A percentile compares a stretch with the other conserved stretches of the same genome.
These are phyloP conservation scores for Raphidocelis subcapitata DNA, from an alignment of 139 green algal species.

Conservation along the genomic window DNA sequence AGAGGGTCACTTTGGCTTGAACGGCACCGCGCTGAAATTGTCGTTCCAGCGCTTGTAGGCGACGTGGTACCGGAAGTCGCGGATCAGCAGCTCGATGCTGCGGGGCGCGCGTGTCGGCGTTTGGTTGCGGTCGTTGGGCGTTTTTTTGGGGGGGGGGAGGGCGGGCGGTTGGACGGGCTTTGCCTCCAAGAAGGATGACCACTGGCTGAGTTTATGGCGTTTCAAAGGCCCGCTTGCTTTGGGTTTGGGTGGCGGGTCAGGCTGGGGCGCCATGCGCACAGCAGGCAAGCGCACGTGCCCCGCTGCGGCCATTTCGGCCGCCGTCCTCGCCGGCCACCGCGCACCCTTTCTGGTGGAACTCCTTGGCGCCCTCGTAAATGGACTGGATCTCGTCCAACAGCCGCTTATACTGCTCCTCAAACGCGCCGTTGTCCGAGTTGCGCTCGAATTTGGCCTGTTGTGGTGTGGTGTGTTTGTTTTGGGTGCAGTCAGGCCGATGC, in stretches of 20 bases:
- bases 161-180: not conserved
- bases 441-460: slow-evolving; percentile 40
- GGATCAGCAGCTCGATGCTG: slow-evolving; percentile 59
- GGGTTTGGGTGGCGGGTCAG: not conserved
- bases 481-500: no score
- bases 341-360: slow-evolving; percentile 53
- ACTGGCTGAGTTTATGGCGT: not conserved
- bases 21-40: slow-evolving; percentile 51
- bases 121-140: not conserved
- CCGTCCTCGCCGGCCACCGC: not conserved
- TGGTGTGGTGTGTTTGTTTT: no score
- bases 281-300: not conserved
- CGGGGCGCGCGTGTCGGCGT: not conserved
- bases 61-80: slow-evolving; percentile 58
- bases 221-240: not conserved
- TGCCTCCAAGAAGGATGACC: not conserved
- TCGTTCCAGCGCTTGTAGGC: slow-evolving; percentile 53
- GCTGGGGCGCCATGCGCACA: not conserved
- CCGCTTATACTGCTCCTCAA: slow-evolving; percentile 50
- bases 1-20: slow-evolving; percentile 48
- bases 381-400: slow-evolving; percentile 47
- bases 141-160: not conserved
- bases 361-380: slow-evolving; percentile 57
- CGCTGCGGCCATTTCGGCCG: not conserved
- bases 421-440: slow-evolving; percentile 28